phyloP scores from a whole-genome alignment of 1,139 yeast species.

The Taphrina betulina region DNA sequence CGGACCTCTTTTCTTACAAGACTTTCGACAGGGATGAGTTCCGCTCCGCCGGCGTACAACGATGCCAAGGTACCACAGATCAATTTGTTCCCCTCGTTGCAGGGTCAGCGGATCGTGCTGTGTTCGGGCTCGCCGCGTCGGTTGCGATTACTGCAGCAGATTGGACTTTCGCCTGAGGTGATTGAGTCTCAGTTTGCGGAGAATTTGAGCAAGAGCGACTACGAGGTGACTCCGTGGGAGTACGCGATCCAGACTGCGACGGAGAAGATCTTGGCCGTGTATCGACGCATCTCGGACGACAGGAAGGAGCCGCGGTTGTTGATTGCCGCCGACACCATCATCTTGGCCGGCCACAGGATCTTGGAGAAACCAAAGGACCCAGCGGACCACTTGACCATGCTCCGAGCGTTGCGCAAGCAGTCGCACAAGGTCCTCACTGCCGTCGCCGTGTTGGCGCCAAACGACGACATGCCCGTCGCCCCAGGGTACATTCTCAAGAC shows the following conservation, averaged over 20 bases:
- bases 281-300: conserved; percentile 46
- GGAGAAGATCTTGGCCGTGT: conserved; percentile 63
- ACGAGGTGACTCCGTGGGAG: conserved; percentile 44
- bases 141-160: conserved; percentile 60
- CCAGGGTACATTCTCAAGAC: conserved; percentile 49
- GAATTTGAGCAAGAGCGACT: conserved; percentile 55
- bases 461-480: conserved; percentile 43
- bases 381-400: conserved; percentile 54
- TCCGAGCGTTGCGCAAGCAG: conserved; percentile 50
- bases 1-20: no score
- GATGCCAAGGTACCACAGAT: background rate
- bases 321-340: conserved; percentile 82
- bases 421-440: conserved; percentile 66
- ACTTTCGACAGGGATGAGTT: no score
- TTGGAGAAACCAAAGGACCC: conserved; percentile 72
- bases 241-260: conserved; percentile 73
- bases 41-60: conserved; percentile 15
- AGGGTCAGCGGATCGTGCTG: conserved; percentile 51
- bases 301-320: conserved; percentile 50
- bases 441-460: conserved; percentile 55
- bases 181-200: conserved; percentile 69
- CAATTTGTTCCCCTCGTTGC: conserved; percentile 37
- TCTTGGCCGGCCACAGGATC: conserved; percentile 60
- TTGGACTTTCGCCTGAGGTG: conserved; percentile 59
- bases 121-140: conserved; percentile 88